phyloP scores from a whole-genome alignment of 371 early-diverging fungal species.

The Blyttiomyces sp. region DNA sequence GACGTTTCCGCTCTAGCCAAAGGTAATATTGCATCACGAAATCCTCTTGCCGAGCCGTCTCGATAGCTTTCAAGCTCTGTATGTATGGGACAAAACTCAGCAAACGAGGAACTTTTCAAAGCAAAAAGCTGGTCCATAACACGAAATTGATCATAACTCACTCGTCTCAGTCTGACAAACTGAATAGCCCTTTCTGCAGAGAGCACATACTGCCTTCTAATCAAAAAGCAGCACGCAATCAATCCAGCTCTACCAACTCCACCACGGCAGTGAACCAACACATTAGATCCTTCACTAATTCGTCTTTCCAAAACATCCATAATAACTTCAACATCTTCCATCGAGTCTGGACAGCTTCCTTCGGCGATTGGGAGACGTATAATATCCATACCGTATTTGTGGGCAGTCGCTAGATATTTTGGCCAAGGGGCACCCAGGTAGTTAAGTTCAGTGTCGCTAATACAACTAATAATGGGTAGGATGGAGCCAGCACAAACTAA shows the following conservation, averaged over 20 bases:
- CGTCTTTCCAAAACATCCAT: constrained; percentile 53
- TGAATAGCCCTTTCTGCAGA: constrained; percentile 54
- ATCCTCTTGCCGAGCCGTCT: constrained; percentile 64
- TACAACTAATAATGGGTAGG: constrained; percentile 48
- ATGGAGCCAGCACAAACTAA: background rate
- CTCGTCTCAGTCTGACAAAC: constrained; percentile 52
- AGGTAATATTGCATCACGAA: constrained; percentile 54
- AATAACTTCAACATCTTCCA: constrained; percentile 57
- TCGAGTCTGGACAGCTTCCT: constrained; percentile 65
- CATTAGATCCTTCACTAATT: constrained; percentile 53
- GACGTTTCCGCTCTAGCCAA: constrained; percentile 24
- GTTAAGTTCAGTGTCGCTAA: constrained; percentile 65
- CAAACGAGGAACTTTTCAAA: too few relatives aligned
- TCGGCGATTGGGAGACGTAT: constrained; percentile 69
- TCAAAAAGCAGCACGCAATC: constrained; percentile 71
- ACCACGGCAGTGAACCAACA: constrained; percentile 76
- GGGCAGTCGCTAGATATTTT: constrained; percentile 59
- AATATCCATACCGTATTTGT: constrained; percentile 50
- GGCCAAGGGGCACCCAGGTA: constrained; percentile 70
- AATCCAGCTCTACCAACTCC: constrained; percentile 78
- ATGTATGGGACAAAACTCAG: background rate
- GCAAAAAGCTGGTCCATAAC: too few relatives aligned
- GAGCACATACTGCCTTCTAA: constrained; percentile 52
- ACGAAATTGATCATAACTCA: background rate
- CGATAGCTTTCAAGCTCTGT: constrained; percentile 62